Conservation (phyloP, 768 basidiomycete genomes). For the Amanita rimosa region DNA sequence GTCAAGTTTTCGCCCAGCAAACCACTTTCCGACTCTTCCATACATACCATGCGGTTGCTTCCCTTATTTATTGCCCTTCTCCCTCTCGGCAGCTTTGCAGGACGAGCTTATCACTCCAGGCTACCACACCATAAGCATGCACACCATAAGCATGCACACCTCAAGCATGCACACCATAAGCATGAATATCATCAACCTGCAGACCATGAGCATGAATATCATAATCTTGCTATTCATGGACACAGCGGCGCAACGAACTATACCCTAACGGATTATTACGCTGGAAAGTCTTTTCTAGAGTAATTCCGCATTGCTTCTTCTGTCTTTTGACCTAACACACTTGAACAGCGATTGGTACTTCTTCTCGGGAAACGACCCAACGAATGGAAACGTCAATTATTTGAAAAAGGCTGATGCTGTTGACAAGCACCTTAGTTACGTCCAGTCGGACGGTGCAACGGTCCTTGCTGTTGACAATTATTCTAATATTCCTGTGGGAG, state of each 20-base stretch:
- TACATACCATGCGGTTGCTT: conserved; percentile 3
- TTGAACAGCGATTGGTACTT: conserved; percentile 51
- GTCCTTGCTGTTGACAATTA: conserved; percentile 55
- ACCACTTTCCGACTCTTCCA: conserved; percentile 4
- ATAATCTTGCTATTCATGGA: conserved; percentile 4
- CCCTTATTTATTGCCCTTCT: not conserved
- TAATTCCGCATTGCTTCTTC: conserved; percentile 18
- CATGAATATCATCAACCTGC: too few species aligned
- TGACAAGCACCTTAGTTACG: conserved; percentile 44
- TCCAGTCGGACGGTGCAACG: conserved; percentile 44
- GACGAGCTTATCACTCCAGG: conserved; percentile 13
- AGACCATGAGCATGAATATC: too few species aligned
- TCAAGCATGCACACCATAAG: too few species aligned
- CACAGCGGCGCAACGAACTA: conserved; percentile 15
- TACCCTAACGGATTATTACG: conserved; percentile 23
- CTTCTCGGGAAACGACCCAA: conserved; percentile 54
- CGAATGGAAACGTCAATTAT: conserved; percentile 59
- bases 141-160: too few species aligned
- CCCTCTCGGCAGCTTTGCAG: conserved; percentile 18
- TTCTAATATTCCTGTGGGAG: conserved; percentile 33
- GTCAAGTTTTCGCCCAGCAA: not conserved
- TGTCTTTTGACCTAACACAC: not conserved
- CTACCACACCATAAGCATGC: conserved; percentile 7
- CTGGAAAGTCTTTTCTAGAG: conserved; percentile 51
- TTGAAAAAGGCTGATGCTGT: conserved; percentile 34